Evolutionary conservation across 441 rosid species (phyloP).

Genomic region (Adansonia rubrostipa): DNA sequence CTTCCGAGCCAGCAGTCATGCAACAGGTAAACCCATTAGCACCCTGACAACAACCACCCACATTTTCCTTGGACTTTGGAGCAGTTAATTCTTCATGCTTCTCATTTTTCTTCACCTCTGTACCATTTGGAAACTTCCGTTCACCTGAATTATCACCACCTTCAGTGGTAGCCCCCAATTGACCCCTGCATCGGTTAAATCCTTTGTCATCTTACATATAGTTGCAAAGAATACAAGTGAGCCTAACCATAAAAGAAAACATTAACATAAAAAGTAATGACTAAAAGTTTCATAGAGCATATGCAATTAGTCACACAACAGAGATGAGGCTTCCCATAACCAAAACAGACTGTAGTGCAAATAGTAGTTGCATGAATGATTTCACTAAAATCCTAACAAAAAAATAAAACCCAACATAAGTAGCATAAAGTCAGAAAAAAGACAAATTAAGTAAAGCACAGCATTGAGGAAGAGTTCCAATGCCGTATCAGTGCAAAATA

Average conservation of each 20-base stretch:
- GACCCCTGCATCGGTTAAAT: conserved; percentile 62
- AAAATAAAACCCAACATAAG: background rate
- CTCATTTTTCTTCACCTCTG: conserved; percentile 38
- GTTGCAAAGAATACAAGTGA: background rate
- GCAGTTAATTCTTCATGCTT: conserved; percentile 42
- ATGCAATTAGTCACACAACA: background rate
- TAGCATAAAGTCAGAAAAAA: background rate
- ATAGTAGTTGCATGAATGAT: background rate
- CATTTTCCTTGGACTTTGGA: conserved; percentile 37
- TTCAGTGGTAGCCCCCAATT: conserved; percentile 54
- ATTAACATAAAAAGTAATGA: background rate
- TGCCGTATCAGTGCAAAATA: conserved; percentile 9
- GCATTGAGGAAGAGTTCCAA: background rate
- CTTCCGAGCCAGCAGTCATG: conserved; percentile 50
- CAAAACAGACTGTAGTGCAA: background rate
- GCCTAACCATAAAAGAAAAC: background rate
- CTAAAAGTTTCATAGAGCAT: background rate
- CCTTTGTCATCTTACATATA: background rate
- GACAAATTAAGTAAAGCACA: background rate
- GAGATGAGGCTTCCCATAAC: background rate
- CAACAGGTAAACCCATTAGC: conserved; percentile 73
- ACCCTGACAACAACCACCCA: conserved; percentile 81
- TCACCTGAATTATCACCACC: conserved; percentile 43
- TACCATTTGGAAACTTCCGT: conserved; percentile 56
- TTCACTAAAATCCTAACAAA: background rate